Evolutionary conservation across 805 yeast genomes (phyloP).

Genomic region (Candida hispaniensis): DNA sequence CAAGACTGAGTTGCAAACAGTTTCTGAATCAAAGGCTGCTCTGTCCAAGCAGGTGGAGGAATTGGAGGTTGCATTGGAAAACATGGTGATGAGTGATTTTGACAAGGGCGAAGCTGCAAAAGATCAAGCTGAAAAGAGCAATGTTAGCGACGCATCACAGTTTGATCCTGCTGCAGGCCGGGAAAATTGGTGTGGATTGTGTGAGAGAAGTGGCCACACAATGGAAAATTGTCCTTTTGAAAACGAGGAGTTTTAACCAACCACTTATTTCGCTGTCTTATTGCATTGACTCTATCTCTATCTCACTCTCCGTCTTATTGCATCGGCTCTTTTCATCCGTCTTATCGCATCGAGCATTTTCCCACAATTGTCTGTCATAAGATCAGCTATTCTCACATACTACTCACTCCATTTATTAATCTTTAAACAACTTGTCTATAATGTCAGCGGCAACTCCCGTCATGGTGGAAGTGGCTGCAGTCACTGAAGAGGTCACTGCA

Average conservation of each 20-base stretch:
- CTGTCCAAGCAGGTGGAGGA: slow-evolving; percentile 22
- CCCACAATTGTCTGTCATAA: too few relatives aligned
- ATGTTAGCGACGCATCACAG: too few relatives aligned
- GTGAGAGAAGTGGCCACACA: slow-evolving; percentile 84
- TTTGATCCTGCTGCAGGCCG: slow-evolving; percentile 75
- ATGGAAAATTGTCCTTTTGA: slow-evolving; percentile 84
- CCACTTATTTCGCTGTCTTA: too few relatives aligned
- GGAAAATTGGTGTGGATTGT: slow-evolving; percentile 79
- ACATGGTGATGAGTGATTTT: slow-evolving; percentile 25
- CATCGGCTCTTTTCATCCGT: too few relatives aligned
- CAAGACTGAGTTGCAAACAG: too few relatives aligned
- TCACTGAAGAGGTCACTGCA: slow-evolving; percentile 13
- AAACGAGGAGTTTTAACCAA: slow-evolving; percentile 41
- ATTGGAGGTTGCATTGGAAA: slow-evolving; percentile 24
- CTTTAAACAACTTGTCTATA: slow-evolving; percentile 13
- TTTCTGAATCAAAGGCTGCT: too few relatives aligned
- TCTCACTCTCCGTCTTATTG: too few relatives aligned
- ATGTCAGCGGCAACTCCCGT: slow-evolving; percentile 15
- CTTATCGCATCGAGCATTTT: too few relatives aligned
- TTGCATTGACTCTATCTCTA: too few relatives aligned
- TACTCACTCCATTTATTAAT: too few relatives aligned
- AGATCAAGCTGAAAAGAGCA: slow-evolving; percentile 1
- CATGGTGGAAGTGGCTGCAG: slow-evolving; percentile 12
- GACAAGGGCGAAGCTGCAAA: slow-evolving; percentile 11
- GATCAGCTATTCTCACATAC: too few relatives aligned